These are phyloP conservation scores for Talaromyces sp. DNA, from an alignment of 2,329 filamentous ascomycete species.

Conservation along the genomic window DNA sequence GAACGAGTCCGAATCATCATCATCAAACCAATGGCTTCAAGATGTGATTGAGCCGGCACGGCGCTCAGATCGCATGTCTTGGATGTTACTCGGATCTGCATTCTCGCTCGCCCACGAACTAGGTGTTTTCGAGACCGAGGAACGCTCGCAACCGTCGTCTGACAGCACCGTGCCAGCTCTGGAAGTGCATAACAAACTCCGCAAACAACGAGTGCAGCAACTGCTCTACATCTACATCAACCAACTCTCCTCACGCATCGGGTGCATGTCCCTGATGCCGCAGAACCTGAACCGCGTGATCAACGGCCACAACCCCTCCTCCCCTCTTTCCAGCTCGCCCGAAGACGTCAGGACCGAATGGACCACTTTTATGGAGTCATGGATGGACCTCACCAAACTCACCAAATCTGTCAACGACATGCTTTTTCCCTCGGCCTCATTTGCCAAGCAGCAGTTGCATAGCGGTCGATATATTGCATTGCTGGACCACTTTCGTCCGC, in stretches of 20 bases:
- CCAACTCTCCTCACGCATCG: slow-evolving; percentile 45
- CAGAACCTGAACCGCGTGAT: slow-evolving; percentile 36
- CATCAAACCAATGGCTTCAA: slow-evolving; percentile 43
- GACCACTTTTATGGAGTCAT: slow-evolving; percentile 50
- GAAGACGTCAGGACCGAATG: slow-evolving; percentile 35
- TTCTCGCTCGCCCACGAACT: slow-evolving; percentile 49
- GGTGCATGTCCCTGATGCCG: slow-evolving; percentile 49
- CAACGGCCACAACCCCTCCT: slow-evolving; percentile 15
- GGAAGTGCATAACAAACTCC: slow-evolving; percentile 18
- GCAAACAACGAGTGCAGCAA: slow-evolving; percentile 26
- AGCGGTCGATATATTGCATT: slow-evolving; percentile 48
- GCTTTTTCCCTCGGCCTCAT: slow-evolving; percentile 40
- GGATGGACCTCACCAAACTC: slow-evolving; percentile 46
- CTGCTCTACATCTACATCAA: slow-evolving; percentile 42
- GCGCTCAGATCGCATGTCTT: slow-evolving; percentile 53
- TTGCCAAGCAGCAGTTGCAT: slow-evolving; percentile 15
- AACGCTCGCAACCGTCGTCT: slow-evolving; percentile 19
- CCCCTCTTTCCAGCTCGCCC: neutral
- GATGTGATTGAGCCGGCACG: slow-evolving; percentile 51
- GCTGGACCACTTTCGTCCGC: slow-evolving; percentile 37
- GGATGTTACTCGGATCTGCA: slow-evolving; percentile 53
- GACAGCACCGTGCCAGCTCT: slow-evolving; percentile 11
- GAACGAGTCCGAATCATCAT: slow-evolving; percentile 23
- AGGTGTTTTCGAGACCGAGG: slow-evolving; percentile 40
- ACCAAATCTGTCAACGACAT: slow-evolving; percentile 51